Conservation (phyloP, 371 early-diverging fungal genomes). For the Lichtheimia hyalospora region DNA sequence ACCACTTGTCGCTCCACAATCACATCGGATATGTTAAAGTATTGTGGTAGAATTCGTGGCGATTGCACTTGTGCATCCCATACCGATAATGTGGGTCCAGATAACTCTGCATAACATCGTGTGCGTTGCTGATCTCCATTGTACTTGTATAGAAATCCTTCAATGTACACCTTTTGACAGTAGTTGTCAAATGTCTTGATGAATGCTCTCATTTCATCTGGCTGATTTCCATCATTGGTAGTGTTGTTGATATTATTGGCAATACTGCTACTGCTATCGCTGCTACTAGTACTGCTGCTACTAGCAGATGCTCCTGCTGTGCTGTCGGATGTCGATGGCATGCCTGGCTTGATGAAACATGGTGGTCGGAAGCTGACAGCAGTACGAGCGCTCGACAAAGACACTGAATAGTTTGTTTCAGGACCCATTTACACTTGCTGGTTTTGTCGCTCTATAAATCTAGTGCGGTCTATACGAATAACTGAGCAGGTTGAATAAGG, state of each 20-base stretch:
- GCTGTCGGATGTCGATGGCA: not conserved
- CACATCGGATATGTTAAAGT: slow-evolving; percentile 64
- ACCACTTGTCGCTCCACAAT: slow-evolving; percentile 29
- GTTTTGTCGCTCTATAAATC: too few relatives aligned
- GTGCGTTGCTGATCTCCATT: slow-evolving; percentile 57
- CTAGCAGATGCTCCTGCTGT: not conserved
- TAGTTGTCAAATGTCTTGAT: slow-evolving; percentile 52
- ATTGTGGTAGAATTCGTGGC: slow-evolving; percentile 59
- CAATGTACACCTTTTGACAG: slow-evolving; percentile 66
- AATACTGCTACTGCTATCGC: too few relatives aligned
- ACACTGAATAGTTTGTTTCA: not conserved
- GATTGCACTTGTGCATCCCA: slow-evolving; percentile 54
- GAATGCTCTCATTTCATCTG: slow-evolving; percentile 23
- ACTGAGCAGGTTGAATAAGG: too few relatives aligned
- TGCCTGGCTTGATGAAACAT: slow-evolving; percentile 16
- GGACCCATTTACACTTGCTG: too few relatives aligned
- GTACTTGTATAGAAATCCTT: slow-evolving; percentile 67
- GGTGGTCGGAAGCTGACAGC: slow-evolving; percentile 20
- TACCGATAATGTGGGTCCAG: slow-evolving; percentile 63
- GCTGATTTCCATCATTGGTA: not conserved
- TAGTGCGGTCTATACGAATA: too few relatives aligned
- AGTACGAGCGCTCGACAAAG: slow-evolving; percentile 1
- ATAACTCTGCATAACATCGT: slow-evolving; percentile 69
- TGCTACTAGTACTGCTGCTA: not conserved
- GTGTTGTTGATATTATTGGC: too few relatives aligned